phyloP scores from a whole-genome alignment of 2,329 filamentous ascomycete species.

The Pseudonectria buxi region DNA sequence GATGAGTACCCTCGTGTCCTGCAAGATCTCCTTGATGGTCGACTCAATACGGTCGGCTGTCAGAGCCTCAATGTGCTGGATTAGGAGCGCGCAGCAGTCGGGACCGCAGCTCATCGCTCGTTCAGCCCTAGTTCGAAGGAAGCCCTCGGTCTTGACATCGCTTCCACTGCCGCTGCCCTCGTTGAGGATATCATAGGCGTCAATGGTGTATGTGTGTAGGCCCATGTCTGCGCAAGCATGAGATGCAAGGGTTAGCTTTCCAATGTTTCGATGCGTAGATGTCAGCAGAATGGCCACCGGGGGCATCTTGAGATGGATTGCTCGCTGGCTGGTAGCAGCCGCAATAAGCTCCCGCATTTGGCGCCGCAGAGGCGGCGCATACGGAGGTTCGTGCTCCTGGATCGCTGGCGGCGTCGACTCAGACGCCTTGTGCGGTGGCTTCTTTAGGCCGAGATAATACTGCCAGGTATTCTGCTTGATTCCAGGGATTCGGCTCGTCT shows the following conservation, averaged over 20 bases:
- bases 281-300: constrained; percentile 82
- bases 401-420: constrained; percentile 34
- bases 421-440: constrained; percentile 44
- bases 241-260: constrained; percentile 73
- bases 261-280: constrained; percentile 88
- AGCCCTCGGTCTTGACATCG: constrained; percentile 90
- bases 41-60: constrained; percentile 85
- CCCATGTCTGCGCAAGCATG: constrained; percentile 83
- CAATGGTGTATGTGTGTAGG: constrained; percentile 79
- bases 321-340: constrained; percentile 80
- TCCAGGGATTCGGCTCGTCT: constrained; percentile 72
- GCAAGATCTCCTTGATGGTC: constrained; percentile 75
- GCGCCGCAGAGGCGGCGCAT: constrained; percentile 55
- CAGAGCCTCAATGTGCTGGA: constrained; percentile 84
- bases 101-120: constrained; percentile 82
- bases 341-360: constrained; percentile 78
- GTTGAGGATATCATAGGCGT: constrained; percentile 90
- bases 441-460: constrained; percentile 77
- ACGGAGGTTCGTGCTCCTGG: constrained; percentile 40
- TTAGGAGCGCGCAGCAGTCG: constrained; percentile 74
- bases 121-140: constrained; percentile 80
- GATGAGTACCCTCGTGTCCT: constrained; percentile 74
- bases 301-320: constrained; percentile 79
- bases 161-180: constrained; percentile 75
- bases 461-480: constrained; percentile 75